These are phyloP conservation scores for Plasmopara viticola DNA, from an alignment of 352 stramenopile genomes.

Conservation along the genomic window DNA sequence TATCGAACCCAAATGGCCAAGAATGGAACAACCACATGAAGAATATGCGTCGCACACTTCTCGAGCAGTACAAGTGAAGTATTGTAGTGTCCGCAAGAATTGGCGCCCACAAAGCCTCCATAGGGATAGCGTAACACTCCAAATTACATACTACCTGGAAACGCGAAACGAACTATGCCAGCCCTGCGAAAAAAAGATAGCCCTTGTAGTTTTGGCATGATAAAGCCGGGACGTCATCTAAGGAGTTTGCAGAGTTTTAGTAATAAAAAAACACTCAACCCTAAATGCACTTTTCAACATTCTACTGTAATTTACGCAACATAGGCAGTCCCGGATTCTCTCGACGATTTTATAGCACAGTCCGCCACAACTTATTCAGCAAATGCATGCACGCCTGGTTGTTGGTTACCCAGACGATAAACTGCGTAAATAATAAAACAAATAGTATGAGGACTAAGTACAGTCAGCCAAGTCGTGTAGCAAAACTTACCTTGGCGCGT, in stretches of 20 bases:
- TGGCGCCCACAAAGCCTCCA: too few relatives aligned
- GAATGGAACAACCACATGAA: constrained; percentile 85
- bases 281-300: constrained; percentile 28
- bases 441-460: too few relatives aligned
- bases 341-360: constrained; percentile 58
- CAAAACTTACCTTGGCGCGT: constrained; percentile 69
- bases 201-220: too few relatives aligned
- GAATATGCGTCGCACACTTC: constrained; percentile 57
- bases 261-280: constrained; percentile 4
- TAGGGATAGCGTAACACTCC: constrained; percentile 1
- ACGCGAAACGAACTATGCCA: too few relatives aligned
- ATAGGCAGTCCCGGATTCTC: constrained; percentile 2
- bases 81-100: too few relatives aligned
- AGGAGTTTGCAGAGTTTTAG: too few relatives aligned
- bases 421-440: constrained; percentile 30
- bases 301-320: constrained; percentile 10
- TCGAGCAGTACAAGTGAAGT: constrained; percentile 47
- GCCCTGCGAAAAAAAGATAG: too few relatives aligned
- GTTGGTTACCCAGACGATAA: constrained; percentile 95
- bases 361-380: constrained; percentile 95
- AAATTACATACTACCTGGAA: neutral
- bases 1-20: constrained; percentile 61
- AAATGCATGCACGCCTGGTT: constrained; percentile 94
- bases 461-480: too few relatives aligned
- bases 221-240: too few relatives aligned